These are phyloP conservation scores for Psidium friedrichsthalianum DNA, from an alignment of 345 rosid genomes.

Conservation along the genomic window DNA sequence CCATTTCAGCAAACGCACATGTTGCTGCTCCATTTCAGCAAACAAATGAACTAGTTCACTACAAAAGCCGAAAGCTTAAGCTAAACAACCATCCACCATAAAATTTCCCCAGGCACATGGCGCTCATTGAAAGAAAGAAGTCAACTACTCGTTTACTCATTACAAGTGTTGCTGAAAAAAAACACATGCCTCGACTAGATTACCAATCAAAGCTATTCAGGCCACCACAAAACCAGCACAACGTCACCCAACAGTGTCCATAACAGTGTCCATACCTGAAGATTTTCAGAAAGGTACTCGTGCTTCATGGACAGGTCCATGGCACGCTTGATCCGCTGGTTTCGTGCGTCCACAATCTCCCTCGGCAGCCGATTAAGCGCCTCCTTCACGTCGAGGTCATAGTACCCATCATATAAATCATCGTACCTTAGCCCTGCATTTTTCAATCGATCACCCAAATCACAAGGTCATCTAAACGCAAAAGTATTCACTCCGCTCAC, in stretches of 20 bases:
- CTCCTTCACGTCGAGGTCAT: conserved; percentile 13
- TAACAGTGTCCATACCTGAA: conserved; percentile 4
- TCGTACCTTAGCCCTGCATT: conserved; percentile 14
- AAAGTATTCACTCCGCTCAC: background rate
- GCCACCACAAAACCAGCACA: background rate
- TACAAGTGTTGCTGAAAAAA: background rate
- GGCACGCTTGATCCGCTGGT: conserved; percentile 20
- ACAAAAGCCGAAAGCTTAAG: background rate
- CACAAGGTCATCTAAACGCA: background rate
- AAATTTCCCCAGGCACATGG: background rate
- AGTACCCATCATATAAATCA: conserved; percentile 7
- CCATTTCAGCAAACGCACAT: background rate
- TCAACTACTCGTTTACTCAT: background rate
- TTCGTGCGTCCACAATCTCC: conserved; percentile 14
- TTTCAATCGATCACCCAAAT: background rate
- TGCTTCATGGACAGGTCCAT: conserved; percentile 21
- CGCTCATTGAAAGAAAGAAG: background rate
- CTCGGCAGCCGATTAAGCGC: conserved; percentile 10
- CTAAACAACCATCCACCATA: background rate
- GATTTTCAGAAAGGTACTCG: conserved; percentile 12
- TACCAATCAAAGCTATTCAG: background rate
- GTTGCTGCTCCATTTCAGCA: background rate
- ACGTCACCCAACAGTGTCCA: background rate
- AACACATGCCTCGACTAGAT: background rate
- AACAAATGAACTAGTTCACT: background rate